phyloP scores from a whole-genome alignment of 352 stramenopile genomes.

The Globisporangium sylvaticum region DNA sequence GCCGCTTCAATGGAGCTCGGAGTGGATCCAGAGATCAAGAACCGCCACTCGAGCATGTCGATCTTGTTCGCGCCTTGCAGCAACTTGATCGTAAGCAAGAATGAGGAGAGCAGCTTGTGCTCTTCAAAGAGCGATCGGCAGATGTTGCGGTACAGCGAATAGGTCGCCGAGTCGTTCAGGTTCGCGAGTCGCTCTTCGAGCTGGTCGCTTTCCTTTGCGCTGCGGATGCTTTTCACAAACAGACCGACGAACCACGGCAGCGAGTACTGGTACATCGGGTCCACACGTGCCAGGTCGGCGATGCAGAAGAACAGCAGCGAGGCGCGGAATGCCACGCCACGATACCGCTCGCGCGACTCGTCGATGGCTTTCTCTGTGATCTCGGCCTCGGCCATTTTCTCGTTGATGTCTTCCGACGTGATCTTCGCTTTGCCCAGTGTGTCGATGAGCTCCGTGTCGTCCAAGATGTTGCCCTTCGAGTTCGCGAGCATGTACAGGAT shows the following conservation, averaged over 20 bases:
- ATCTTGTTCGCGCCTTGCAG: slow-evolving; percentile 75
- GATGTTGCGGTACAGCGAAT: slow-evolving; percentile 93
- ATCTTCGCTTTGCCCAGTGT: slow-evolving; percentile 90
- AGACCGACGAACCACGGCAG: slow-evolving; percentile 91
- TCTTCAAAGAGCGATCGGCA: slow-evolving; percentile 93
- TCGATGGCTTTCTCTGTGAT: slow-evolving; percentile 92
- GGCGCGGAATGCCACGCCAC: slow-evolving; percentile 85
- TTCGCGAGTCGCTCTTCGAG: slow-evolving; percentile 81
- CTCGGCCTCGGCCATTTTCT: slow-evolving; percentile 91
- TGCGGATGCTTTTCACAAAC: slow-evolving; percentile 88
- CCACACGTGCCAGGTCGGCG: slow-evolving; percentile 84
- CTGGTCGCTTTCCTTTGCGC: slow-evolving; percentile 77
- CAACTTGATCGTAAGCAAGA: slow-evolving; percentile 88
- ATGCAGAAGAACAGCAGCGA: slow-evolving; percentile 93
- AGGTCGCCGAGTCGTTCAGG: slow-evolving; percentile 91
- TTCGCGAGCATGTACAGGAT: slow-evolving; percentile 93
- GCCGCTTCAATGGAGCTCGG: slow-evolving; percentile 24
- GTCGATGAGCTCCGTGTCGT: slow-evolving; percentile 92
- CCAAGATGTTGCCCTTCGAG: slow-evolving; percentile 91
- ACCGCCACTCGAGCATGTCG: slow-evolving; percentile 90
- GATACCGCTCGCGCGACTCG: slow-evolving; percentile 85
- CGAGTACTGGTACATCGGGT: slow-evolving; percentile 95
- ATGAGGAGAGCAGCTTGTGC: slow-evolving; percentile 93
- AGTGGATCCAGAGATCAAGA: slow-evolving; percentile 89
- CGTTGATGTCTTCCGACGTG: slow-evolving; percentile 90